A percentile compares a stretch with the other conserved stretches of the same genome.
phyloP scores from a whole-genome alignment of 148 eudicot species.

The Diospyros lotus region DNA sequence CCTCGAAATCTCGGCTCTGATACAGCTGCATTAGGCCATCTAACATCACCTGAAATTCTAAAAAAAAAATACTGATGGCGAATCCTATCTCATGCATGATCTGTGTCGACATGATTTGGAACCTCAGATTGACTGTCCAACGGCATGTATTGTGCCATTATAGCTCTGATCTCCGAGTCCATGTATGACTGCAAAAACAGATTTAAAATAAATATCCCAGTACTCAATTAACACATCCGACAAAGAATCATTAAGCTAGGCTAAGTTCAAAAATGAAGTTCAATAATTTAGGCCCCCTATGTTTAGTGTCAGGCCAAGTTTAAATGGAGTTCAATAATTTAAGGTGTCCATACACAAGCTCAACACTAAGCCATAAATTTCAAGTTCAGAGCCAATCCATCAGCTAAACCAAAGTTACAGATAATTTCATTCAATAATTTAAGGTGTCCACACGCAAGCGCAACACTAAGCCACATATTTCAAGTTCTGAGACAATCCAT shows the following conservation, averaged over 20 bases:
- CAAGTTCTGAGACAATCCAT: background rate
- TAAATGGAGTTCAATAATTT: too few species aligned
- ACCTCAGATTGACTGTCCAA: conserved; percentile 81
- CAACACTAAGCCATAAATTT: background rate
- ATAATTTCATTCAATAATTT: too few species aligned
- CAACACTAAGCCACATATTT: background rate
- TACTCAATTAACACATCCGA: background rate
- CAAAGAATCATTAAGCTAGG: too few species aligned
- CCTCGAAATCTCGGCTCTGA: background rate
- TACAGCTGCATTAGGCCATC: conserved; percentile 9
- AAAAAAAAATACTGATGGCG: background rate
- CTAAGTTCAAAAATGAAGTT: too few species aligned
- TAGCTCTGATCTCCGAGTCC: conserved; percentile 97
- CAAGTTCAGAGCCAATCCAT: background rate
- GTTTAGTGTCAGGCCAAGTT: background rate
- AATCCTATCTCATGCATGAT: conserved; percentile 36
- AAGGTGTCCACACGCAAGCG: too few species aligned
- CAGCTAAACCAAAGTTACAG: too few species aligned
- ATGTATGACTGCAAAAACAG: conserved; percentile 47
- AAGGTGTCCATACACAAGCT: background rate
- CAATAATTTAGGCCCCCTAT: too few species aligned
- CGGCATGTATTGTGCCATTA: conserved; percentile 96
- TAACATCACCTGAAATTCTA: background rate
- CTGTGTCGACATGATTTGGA: conserved; percentile 48
- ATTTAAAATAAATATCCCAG: background rate